phyloP scores from a whole-genome alignment of 2,329 filamentous ascomycete genomes.

The Penicillium paneum region DNA sequence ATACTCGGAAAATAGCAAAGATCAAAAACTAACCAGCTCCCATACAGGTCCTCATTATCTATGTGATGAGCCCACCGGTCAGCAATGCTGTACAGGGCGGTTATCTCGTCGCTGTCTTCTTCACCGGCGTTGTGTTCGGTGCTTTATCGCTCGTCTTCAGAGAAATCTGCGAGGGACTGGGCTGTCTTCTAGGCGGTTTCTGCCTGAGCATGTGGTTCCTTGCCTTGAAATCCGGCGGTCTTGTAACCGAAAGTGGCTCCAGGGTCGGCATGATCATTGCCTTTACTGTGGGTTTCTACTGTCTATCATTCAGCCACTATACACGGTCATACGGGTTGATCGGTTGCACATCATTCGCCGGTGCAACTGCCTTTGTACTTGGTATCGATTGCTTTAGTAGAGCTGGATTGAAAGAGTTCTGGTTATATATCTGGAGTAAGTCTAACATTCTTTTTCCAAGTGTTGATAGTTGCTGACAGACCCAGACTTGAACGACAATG shows the following conservation, averaged over 20 bases:
- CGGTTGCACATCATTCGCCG: constrained; percentile 71
- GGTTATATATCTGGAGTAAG: constrained; percentile 83
- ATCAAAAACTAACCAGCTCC: background rate
- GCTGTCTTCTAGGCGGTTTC: constrained; percentile 82
- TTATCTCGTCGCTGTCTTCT: constrained; percentile 73
- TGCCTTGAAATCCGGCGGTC: constrained; percentile 69
- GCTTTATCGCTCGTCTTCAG: constrained; percentile 72
- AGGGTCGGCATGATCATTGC: constrained; percentile 73
- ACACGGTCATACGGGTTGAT: constrained; percentile 79
- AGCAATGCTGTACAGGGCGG: constrained; percentile 75
- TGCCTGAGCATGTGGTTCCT: constrained; percentile 89
- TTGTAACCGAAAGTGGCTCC: constrained; percentile 60
- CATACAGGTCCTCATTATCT: constrained; percentile 69
- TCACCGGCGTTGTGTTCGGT: constrained; percentile 72
- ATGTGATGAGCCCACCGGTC: constrained; percentile 79
- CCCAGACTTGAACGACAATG: constrained; percentile 65
- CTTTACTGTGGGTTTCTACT: constrained; percentile 66
- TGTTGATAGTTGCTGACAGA: constrained; percentile 8
- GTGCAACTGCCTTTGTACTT: constrained; percentile 73
- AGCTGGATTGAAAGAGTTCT: constrained; percentile 93
- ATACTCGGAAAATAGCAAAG: background rate
- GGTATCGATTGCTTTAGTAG: constrained; percentile 88
- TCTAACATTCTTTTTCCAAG: background rate
- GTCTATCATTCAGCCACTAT: constrained; percentile 72
- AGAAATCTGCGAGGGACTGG: constrained; percentile 80